These are phyloP conservation scores for Zymoseptoria crescenta DNA, from an alignment of 2,329 filamentous ascomycete genomes.

Conservation along the genomic window DNA sequence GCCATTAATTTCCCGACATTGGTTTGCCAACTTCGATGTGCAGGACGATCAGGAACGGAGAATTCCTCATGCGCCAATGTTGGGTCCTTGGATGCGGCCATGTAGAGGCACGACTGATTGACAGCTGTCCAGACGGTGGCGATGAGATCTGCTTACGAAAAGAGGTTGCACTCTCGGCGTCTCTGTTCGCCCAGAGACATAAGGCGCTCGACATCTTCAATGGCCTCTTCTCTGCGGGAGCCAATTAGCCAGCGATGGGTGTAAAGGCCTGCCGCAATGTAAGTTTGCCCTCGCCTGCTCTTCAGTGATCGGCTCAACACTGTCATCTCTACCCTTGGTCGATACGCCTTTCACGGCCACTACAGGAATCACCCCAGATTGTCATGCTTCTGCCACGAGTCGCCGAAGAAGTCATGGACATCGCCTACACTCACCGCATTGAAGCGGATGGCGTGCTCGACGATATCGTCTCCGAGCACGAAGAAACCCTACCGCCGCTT, in stretches of 20 bases:
- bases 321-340: too few relatives aligned
- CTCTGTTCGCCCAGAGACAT: background rate
- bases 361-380: too few relatives aligned
- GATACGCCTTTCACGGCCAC: too few relatives aligned
- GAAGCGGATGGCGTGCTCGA: background rate
- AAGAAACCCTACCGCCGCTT: slow-evolving; percentile 1
- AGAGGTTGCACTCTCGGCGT: background rate
- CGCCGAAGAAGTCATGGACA: background rate
- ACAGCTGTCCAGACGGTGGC: background rate
- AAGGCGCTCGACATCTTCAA: background rate
- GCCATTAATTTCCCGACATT: background rate
- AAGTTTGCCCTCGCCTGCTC: too few relatives aligned
- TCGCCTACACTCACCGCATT: too few relatives aligned
- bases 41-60: background rate
- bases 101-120: background rate
- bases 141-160: background rate
- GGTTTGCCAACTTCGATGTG: background rate
- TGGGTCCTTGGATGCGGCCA: background rate
- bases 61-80: background rate
- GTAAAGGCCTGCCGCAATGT: too few relatives aligned
- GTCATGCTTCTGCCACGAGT: too few relatives aligned
- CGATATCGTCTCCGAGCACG: background rate
- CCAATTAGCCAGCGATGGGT: background rate
- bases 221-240: background rate
- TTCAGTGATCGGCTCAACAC: too few relatives aligned